phyloP scores from a whole-genome alignment of 1,139 yeast species.

The Williopsis jadinii region DNA sequence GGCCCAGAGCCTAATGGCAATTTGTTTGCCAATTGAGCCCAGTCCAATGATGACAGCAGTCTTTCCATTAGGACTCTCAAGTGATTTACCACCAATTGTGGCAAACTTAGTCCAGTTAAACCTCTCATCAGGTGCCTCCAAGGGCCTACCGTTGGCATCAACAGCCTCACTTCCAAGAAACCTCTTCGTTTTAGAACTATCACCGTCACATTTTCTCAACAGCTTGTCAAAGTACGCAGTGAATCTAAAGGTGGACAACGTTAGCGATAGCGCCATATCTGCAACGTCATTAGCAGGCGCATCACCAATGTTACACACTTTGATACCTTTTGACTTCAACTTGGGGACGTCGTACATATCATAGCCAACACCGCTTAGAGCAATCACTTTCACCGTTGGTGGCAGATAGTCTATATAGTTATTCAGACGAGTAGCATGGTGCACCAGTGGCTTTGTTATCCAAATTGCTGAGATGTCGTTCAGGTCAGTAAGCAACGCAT shows the following conservation, averaged over 20 bases:
- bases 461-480: conserved; percentile 47
- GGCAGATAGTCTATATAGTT: conserved; percentile 47
- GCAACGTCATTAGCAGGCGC: conserved; percentile 32
- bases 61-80: conserved; percentile 51
- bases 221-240: conserved; percentile 43
- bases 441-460: conserved; percentile 55
- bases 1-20: conserved; percentile 47
- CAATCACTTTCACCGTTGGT: conserved; percentile 41
- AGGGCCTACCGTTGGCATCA: conserved; percentile 28
- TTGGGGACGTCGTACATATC: conserved; percentile 49
- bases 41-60: conserved; percentile 66
- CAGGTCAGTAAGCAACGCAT: conserved; percentile 14
- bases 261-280: conserved; percentile 57
- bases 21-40: conserved; percentile 66
- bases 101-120: conserved; percentile 23
- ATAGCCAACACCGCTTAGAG: conserved; percentile 67
- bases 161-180: conserved; percentile 28
- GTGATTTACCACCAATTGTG: conserved; percentile 42
- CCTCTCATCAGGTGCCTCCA: conserved; percentile 9
- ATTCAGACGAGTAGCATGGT: conserved; percentile 40
- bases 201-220: conserved; percentile 27
- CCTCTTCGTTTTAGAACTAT: conserved; percentile 23
- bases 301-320: conserved; percentile 17
- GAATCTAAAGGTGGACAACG: conserved; percentile 57
- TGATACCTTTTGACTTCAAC: conserved; percentile 21